Percentiles rank a stretch among this genome's conserved stretches.
phyloP scores from a whole-genome alignment of 257 asterid species.

The Solanum piurae region DNA sequence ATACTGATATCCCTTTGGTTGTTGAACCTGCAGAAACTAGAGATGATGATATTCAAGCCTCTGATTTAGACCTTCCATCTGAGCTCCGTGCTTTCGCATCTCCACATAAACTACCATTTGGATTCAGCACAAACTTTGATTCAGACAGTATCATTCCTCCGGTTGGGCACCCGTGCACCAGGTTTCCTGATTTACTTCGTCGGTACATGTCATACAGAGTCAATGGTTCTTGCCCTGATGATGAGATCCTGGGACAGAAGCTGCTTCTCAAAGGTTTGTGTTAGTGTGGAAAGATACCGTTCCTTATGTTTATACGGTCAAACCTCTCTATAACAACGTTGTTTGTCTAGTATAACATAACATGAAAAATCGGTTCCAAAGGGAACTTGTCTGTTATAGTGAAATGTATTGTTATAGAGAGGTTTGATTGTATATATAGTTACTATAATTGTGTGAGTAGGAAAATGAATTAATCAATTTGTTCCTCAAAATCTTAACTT shows the following conservation, averaged over 20 bases:
- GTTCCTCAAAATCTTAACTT: background rate
- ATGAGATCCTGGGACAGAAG: constrained; percentile 45
- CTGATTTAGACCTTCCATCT: constrained; percentile 28
- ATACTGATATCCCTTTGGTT: background rate
- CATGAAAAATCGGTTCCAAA: background rate
- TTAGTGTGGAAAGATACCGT: background rate
- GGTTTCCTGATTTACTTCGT: constrained; percentile 23
- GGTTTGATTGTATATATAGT: background rate
- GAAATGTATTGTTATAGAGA: background rate
- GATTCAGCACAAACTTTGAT: constrained; percentile 42
- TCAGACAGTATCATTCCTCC: constrained; percentile 52
- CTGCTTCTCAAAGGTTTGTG: constrained; percentile 40
- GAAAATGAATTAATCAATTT: background rate
- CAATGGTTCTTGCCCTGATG: constrained; percentile 63
- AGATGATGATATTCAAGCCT: background rate
- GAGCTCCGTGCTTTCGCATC: constrained; percentile 52
- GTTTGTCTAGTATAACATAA: background rate
- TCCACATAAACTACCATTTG: constrained; percentile 46
- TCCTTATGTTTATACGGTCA: background rate
- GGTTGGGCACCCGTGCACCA: constrained; percentile 40
- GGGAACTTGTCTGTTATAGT: background rate
- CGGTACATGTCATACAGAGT: constrained; percentile 47
- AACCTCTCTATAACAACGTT: background rate
- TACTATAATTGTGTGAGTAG: background rate
- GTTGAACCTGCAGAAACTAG: background rate